Conservation (phyloP, 352 stramenopile species). For the Saprolegnia parasitica region DNA sequence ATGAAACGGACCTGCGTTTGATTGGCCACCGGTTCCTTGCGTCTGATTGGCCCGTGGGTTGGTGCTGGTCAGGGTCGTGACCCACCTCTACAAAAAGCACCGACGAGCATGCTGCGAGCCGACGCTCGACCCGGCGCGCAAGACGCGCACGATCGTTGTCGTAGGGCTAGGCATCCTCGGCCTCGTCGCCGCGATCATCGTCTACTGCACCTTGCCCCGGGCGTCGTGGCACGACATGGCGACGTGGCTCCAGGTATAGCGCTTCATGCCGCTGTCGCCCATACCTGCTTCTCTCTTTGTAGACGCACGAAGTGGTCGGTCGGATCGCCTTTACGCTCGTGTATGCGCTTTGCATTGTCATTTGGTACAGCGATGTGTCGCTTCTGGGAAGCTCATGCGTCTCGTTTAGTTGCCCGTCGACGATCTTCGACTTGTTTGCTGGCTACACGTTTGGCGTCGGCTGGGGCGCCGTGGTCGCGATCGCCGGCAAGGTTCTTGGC, state of each 20-base stretch:
- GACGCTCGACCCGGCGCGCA: too few relatives aligned
- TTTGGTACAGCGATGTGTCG: neutral
- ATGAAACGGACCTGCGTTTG: too few relatives aligned
- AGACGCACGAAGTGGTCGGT: neutral
- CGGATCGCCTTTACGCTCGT: neutral
- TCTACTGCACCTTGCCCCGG: neutral
- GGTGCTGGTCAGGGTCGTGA: too few relatives aligned
- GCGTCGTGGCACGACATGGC: neutral
- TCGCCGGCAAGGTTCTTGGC: constrained; percentile 55
- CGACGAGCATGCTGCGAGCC: too few relatives aligned
- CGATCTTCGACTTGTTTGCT: constrained; percentile 65
- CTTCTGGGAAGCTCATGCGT: neutral
- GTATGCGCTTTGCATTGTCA: constrained; percentile 11
- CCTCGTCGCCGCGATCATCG: neutral
- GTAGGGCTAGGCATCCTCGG: neutral
- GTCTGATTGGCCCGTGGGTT: too few relatives aligned
- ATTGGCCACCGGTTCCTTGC: too few relatives aligned
- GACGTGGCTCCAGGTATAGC: neutral
- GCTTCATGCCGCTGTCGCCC: too few relatives aligned
- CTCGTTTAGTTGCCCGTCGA: constrained; percentile 57
- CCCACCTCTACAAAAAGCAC: too few relatives aligned
- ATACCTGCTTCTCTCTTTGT: neutral
- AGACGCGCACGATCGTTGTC: neutral
- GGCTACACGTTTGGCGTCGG: constrained; percentile 78
- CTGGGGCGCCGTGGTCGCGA: constrained; percentile 54